Evolutionary conservation across 352 stramenopile species (phyloP).

Genomic region (Phytophthora tubulina): DNA sequence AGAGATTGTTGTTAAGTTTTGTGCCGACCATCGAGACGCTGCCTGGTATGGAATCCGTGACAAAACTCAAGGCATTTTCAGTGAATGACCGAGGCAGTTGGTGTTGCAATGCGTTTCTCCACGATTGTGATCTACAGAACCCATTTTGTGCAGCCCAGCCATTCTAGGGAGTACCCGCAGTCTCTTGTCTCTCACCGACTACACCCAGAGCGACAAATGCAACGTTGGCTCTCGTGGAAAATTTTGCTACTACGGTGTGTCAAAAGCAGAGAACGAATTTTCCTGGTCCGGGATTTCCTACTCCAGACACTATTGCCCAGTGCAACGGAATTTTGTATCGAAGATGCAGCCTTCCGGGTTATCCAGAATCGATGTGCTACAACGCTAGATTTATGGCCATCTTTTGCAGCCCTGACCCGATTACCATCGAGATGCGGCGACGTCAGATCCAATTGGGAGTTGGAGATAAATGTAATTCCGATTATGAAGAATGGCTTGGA

Average conservation of each 20-base stretch:
- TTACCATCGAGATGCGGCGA: constrained; percentile 32
- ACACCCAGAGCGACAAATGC: not conserved
- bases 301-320: not conserved
- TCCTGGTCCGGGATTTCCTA: constrained; percentile 8
- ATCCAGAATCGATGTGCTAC: constrained; percentile 41
- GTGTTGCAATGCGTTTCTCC: constrained; percentile 42
- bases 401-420: constrained; percentile 26
- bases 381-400: constrained; percentile 45
- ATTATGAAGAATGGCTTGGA: constrained; percentile 40
- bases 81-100: constrained; percentile 5
- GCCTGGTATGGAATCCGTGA: constrained; percentile 11
- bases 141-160: constrained; percentile 17
- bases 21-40: constrained; percentile 10
- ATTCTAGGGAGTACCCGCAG: constrained; percentile 19
- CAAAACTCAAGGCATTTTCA: constrained; percentile 22
- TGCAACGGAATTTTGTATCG: constrained; percentile 39
- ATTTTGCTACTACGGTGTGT: constrained; percentile 16
- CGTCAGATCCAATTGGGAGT: constrained; percentile 30
- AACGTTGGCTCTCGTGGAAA: constrained; percentile 9
- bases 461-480: constrained; percentile 29
- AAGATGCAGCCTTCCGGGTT: constrained; percentile 8
- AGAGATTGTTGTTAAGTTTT: constrained; percentile 27
- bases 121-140: constrained; percentile 20
- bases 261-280: not conserved
- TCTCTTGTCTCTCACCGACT: constrained; percentile 15